These are phyloP conservation scores for Cladosporium oxysporum DNA, from an alignment of 2,329 filamentous ascomycete species.

Conservation along the genomic window DNA sequence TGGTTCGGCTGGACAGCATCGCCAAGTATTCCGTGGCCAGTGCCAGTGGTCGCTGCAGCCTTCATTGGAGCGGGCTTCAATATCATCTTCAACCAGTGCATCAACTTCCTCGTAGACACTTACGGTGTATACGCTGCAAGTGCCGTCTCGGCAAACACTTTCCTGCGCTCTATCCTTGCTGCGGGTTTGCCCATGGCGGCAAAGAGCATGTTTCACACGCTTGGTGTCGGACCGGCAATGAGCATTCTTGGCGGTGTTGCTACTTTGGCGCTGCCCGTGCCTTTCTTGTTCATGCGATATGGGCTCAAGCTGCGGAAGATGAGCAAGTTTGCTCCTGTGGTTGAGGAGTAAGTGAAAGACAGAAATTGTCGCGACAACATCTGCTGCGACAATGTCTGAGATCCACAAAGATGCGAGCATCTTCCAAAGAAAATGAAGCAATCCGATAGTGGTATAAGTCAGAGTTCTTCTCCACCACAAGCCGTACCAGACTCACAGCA, in stretches of 20 bases:
- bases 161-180: conserved; percentile 48
- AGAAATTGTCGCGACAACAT: background rate
- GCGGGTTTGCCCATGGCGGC: conserved; percentile 40
- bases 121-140: conserved; percentile 46
- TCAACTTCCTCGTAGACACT: conserved; percentile 47
- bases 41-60: conserved; percentile 43
- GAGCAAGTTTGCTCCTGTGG: conserved; percentile 47
- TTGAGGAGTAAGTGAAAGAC: background rate
- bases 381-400: background rate
- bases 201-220: conserved; percentile 43
- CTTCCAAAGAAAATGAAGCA: background rate
- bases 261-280: conserved; percentile 44
- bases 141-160: conserved; percentile 53
- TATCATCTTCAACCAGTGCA: conserved; percentile 51
- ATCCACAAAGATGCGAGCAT: background rate
- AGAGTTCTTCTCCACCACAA: background rate
- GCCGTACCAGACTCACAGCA: background rate
- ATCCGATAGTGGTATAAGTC: background rate
- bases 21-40: conserved; percentile 43
- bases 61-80: conserved; percentile 52
- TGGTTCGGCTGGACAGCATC: conserved; percentile 46
- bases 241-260: conserved; percentile 46
- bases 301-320: conserved; percentile 43
- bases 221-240: conserved; percentile 47
- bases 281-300: conserved; percentile 49